Conservation (phyloP, 2,329 filamentous ascomycete species). For the Dothistroma pini region DNA sequence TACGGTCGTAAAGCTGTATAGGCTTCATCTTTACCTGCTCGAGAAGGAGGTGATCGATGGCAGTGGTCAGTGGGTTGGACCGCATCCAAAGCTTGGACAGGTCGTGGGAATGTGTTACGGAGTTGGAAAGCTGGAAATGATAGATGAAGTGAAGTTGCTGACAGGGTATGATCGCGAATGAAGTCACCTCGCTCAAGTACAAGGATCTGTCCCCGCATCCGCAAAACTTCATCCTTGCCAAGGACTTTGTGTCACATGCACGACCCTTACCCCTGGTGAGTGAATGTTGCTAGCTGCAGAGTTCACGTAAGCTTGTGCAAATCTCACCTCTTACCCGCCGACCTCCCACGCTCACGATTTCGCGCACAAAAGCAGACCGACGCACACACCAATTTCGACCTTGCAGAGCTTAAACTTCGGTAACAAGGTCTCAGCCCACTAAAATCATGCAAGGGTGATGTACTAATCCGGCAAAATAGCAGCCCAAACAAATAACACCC, state of each 20-base stretch:
- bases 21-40: not conserved
- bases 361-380: not conserved
- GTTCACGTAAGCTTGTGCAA: not conserved
- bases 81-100: not conserved
- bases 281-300: not conserved
- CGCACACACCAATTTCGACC: not conserved
- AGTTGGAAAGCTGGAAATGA: not conserved
- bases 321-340: not conserved
- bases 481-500: not conserved
- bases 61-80: not conserved
- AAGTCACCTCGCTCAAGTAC: not conserved
- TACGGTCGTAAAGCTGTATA: not conserved
- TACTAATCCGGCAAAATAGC: not conserved
- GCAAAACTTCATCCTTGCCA: not conserved
- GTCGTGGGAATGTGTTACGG: not conserved
- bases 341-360: not conserved
- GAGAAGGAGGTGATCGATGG: not conserved
- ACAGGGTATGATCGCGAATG: not conserved
- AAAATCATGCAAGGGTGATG: conserved; percentile 2
- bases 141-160: not conserved
- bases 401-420: conserved; percentile 6
- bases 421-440: conserved; percentile 3
- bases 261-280: not conserved
- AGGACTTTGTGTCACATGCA: conserved; percentile 7
- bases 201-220: not conserved